phyloP scores from a whole-genome alignment of 1,284 basidiomycete genomes.

The Rhodotorula mucilaginosa region DNA sequence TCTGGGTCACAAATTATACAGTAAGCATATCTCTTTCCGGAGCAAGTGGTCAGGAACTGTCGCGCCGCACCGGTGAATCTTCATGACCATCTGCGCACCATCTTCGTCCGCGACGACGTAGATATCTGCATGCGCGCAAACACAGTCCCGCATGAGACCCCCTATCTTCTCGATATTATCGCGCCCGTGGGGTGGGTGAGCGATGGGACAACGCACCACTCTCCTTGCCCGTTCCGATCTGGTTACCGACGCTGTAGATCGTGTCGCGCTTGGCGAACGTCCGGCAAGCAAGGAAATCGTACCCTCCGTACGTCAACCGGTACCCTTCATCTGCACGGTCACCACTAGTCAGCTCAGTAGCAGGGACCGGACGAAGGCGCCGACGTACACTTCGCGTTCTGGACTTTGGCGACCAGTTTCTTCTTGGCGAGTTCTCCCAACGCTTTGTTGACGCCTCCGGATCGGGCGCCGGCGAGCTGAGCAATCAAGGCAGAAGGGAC shows the following conservation, averaged over 20 bases:
- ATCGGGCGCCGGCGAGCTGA: slow-evolving; percentile 84
- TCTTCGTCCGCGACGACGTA: slow-evolving; percentile 84
- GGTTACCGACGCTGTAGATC: slow-evolving; percentile 81
- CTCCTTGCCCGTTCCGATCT: slow-evolving; percentile 98
- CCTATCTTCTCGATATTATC: not conserved
- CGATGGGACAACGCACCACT: slow-evolving; percentile 60
- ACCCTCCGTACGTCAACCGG: slow-evolving; percentile 93
- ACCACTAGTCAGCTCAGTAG: not conserved
- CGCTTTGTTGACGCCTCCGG: slow-evolving; percentile 90
- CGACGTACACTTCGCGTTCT: slow-evolving; percentile 79
- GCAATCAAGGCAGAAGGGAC: slow-evolving; percentile 86
- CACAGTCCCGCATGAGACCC: not conserved
- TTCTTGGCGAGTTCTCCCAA: slow-evolving; percentile 87
- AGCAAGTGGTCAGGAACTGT: not conserved
- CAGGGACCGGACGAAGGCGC: too few species aligned
- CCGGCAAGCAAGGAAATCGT: slow-evolving; percentile 91
- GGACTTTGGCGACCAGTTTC: slow-evolving; percentile 82
- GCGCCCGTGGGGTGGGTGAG: not conserved
- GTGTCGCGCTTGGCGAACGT: slow-evolving; percentile 86
- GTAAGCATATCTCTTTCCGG: not conserved
- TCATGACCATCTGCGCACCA: slow-evolving; percentile 82
- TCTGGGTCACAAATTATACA: slow-evolving; percentile 52
- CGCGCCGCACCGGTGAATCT: slow-evolving; percentile 73
- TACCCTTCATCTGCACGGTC: slow-evolving; percentile 83
- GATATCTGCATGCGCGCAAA: slow-evolving; percentile 61